These are phyloP conservation scores for Polyplosphaeria fusca DNA, from an alignment of 495 filamentous ascomycete species.

Conservation along the genomic window DNA sequence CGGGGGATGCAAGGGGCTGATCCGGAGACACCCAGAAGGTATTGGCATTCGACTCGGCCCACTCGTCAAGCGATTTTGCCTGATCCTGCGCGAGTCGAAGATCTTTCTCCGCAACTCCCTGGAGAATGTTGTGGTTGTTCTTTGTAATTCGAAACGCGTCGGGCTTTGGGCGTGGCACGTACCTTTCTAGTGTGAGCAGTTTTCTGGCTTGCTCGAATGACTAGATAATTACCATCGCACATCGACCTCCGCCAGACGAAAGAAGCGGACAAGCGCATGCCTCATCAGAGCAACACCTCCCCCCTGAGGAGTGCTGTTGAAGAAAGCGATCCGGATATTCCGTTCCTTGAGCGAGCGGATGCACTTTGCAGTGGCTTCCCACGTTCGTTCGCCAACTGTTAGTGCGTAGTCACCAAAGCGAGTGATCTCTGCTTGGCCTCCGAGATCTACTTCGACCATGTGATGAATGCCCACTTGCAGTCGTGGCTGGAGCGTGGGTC, in stretches of 20 bases:
- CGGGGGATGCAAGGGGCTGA: slow-evolving; percentile 59
- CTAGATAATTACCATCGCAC: slow-evolving; percentile 65
- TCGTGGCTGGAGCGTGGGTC: slow-evolving; percentile 69
- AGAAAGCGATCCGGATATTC: slow-evolving; percentile 75
- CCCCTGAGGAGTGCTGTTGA: slow-evolving; percentile 81
- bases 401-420: slow-evolving; percentile 61
- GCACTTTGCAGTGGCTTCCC: slow-evolving; percentile 67
- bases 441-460: slow-evolving; percentile 71
- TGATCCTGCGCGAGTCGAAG: slow-evolving; percentile 61
- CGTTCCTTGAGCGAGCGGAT: slow-evolving; percentile 62
- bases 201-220: neutral
- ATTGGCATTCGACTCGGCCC: slow-evolving; percentile 74
- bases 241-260: slow-evolving; percentile 64
- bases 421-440: slow-evolving; percentile 58
- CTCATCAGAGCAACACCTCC: slow-evolving; percentile 88
- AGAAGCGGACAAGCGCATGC: slow-evolving; percentile 75
- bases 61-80: slow-evolving; percentile 59
- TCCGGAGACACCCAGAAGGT: slow-evolving; percentile 66
- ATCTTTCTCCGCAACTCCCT: slow-evolving; percentile 67
- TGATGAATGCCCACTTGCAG: slow-evolving; percentile 71
- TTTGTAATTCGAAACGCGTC: slow-evolving; percentile 86
- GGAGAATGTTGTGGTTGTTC: slow-evolving; percentile 88
- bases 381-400: slow-evolving; percentile 61
- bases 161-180: slow-evolving; percentile 79
- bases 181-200: slow-evolving; percentile 43